These are phyloP conservation scores for Saitozyma podzolica DNA, from an alignment of 768 basidiomycete genomes.

Conservation along the genomic window DNA sequence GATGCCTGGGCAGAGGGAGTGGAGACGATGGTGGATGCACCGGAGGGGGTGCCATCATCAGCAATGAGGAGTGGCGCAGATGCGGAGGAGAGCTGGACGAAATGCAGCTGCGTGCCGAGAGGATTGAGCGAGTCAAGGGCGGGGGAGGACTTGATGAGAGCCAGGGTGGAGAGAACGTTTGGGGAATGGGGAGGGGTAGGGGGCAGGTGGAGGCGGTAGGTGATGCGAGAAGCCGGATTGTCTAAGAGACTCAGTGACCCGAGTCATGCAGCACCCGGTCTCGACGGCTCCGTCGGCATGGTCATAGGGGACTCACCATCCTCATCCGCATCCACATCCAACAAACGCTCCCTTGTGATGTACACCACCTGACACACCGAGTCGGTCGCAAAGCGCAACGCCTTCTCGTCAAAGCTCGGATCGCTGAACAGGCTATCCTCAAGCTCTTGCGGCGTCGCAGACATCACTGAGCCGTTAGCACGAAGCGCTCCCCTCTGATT, in stretches of 20 bases:
- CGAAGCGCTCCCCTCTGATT: neutral
- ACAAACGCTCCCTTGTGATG: conserved; percentile 40
- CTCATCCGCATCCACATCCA: conserved; percentile 31
- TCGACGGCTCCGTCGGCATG: neutral
- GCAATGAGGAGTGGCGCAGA: conserved; percentile 18
- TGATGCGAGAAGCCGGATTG: conserved; percentile 20
- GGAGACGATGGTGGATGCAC: conserved; percentile 31
- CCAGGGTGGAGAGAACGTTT: conserved; percentile 78
- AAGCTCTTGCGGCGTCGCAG: conserved; percentile 38
- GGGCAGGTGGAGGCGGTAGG: conserved; percentile 49
- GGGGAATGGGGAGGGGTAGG: conserved; percentile 76
- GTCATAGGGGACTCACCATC: conserved; percentile 19
- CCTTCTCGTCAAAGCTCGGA: conserved; percentile 46
- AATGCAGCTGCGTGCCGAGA: conserved; percentile 80
- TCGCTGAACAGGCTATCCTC: conserved; percentile 44
- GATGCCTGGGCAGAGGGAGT: conserved; percentile 41
- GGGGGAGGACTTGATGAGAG: conserved; percentile 88
- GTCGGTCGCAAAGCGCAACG: conserved; percentile 43
- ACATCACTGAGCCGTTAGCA: conserved; percentile 37
- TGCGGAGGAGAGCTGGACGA: conserved; percentile 72
- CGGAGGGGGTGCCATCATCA: conserved; percentile 30
- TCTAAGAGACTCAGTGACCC: conserved; percentile 6
- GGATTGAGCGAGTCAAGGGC: conserved; percentile 77
- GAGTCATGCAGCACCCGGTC: neutral
- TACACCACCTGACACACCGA: conserved; percentile 48